Percentiles rank a stretch among this genome's conserved stretches.
These are phyloP conservation scores for Rubia tinctorum DNA, from an alignment of 305 asterid genomes.

Conservation along the genomic window DNA sequence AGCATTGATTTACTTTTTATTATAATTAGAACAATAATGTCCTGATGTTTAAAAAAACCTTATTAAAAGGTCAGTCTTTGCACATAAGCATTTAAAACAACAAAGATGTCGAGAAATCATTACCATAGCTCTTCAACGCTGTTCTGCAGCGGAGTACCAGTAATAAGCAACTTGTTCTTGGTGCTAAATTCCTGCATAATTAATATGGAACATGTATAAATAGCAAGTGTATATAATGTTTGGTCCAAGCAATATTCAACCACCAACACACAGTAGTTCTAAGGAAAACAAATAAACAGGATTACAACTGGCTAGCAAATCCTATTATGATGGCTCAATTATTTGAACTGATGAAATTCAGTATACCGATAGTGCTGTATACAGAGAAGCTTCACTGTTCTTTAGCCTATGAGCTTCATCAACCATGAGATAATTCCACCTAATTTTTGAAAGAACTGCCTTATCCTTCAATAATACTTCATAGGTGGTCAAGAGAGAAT, in stretches of 20 bases:
- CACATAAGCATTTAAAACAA: background rate
- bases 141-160: conserved; percentile 99
- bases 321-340: conserved; percentile 1
- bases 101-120: conserved; percentile 10
- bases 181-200: conserved; percentile 85
- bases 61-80: conserved; percentile 8
- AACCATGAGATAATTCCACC: conserved; percentile 99
- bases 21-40: background rate
- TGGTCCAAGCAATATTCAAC: background rate
- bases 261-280: background rate
- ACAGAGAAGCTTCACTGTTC: conserved; percentile 97
- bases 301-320: background rate
- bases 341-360: conserved; percentile 13
- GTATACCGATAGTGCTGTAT: conserved; percentile 71
- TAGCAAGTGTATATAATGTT: background rate
- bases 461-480: conserved; percentile 96
- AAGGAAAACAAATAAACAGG: background rate
- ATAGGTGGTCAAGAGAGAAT: conserved; percentile 90
- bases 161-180: conserved; percentile 94
- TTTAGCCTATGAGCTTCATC: conserved; percentile 99
- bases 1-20: background rate
- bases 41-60: background rate
- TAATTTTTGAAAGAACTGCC: conserved; percentile 86
- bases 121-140: conserved; percentile 99
- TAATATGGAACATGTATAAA: conserved; percentile 1